Base-by-base conservation (phyloP, 2,329 filamentous ascomycete species). In the Cladosporium sphaerospermum region DNA sequence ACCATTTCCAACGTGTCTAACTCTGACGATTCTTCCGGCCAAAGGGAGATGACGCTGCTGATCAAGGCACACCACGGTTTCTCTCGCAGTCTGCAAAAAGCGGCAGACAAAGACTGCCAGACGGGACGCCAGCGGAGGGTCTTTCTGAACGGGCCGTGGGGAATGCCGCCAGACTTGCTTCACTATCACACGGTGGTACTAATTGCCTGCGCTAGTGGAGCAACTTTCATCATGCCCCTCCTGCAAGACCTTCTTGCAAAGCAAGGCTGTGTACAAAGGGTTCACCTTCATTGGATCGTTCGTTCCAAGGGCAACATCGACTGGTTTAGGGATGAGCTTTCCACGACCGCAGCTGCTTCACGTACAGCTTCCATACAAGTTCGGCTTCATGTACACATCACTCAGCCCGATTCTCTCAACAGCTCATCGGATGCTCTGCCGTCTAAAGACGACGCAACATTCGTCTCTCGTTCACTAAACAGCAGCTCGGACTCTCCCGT, bases 111-210 rank as follows among this genome's bases (percentile, higher is more conserved):
- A 45, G 39, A 39, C 16, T 23, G 49, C 4, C 46, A 48, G 16
- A 56, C 14, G 4, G 46, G 32, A 11, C 54, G 55, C 28, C 53
- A 51, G 11, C 59, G 57, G 16, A 52, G 62, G 10, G 59, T 61
- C 8, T 61, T 65, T 33, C 52, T 67, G 8, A 63, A 57, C 19
- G 64, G 64, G 6, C 64, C 64, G 2, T 66, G 63, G 63, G 64
- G 64, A 36, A 57, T 55, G 32, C 64, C 64, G 9, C 64, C 64
- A 5, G 53, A 61, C 1, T 67, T 84, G 13, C 72, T 74, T 18
- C 80, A 83, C 59, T 84, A 83, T 55, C 81, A 85, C 56, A 82
- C 75, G 52, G 73, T 83, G 2, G 69, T 84, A 1, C 65, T 85
- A 0, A 67, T 85, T 8, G 80, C 81, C 7, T 80, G 80, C 18